Evolutionary conservation across 805 yeast genomes (phyloP).

Genomic region (Lipomyces mesembrius): DNA sequence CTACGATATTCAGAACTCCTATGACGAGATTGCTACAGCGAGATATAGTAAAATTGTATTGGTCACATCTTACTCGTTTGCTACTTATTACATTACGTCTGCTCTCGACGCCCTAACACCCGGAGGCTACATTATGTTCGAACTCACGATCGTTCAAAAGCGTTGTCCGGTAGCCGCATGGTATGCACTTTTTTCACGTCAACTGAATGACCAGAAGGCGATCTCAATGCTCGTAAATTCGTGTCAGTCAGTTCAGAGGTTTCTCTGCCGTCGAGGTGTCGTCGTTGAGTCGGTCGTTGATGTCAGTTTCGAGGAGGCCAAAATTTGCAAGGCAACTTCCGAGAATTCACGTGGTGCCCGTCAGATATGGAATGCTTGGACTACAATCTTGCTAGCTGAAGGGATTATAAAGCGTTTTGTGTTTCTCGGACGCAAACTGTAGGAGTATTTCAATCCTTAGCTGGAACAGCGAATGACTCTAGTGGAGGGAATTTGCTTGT

Average conservation of each 20-base stretch:
- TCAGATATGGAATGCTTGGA: slow-evolving; percentile 12
- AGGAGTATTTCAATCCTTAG: neutral
- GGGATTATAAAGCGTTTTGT: slow-evolving; percentile 4
- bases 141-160: neutral
- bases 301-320: slow-evolving; percentile 13
- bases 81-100: neutral
- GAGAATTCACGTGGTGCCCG: neutral
- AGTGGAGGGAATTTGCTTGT: neutral
- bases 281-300: neutral
- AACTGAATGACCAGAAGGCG: slow-evolving; percentile 3
- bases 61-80: neutral
- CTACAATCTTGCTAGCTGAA: slow-evolving; percentile 5
- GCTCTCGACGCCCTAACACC: neutral
- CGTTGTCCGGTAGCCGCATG: slow-evolving; percentile 1
- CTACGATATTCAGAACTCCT: neutral
- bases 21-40: neutral
- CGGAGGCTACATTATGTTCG: slow-evolving; percentile 2
- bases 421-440: neutral
- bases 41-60: neutral
- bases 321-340: slow-evolving; percentile 4
- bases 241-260: neutral
- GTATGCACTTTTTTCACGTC: slow-evolving; percentile 1
- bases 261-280: neutral
- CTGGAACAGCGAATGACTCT: neutral
- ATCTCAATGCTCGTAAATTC: neutral